Evolutionary conservation across 2,329 filamentous ascomycete species (phyloP).

Genomic region (Aspergillus sp.): DNA sequence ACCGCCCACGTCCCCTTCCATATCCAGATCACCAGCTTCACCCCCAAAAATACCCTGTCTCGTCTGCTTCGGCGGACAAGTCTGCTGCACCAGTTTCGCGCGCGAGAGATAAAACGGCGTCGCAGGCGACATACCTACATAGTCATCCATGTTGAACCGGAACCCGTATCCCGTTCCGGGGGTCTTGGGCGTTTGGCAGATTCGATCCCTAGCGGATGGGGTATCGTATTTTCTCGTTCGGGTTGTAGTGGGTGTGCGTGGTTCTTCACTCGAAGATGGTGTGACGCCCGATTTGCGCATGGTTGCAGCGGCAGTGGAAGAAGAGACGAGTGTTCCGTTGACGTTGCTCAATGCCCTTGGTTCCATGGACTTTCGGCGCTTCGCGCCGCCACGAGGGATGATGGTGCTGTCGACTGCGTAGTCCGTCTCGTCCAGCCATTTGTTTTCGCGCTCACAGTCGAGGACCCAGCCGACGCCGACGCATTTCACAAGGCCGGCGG

Average conservation of each 20-base stretch:
- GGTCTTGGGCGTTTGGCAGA: slow-evolving; percentile 24
- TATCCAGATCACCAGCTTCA: neutral
- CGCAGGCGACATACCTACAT: slow-evolving; percentile 37
- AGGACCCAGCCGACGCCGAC: slow-evolving; percentile 85
- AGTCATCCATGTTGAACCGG: slow-evolving; percentile 32
- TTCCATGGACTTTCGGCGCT: slow-evolving; percentile 75
- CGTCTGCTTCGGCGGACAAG: slow-evolving; percentile 49
- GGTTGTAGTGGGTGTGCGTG: slow-evolving; percentile 5
- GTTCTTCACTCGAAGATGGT: slow-evolving; percentile 19
- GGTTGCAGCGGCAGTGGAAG: slow-evolving; percentile 20
- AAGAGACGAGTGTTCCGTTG: slow-evolving; percentile 55
- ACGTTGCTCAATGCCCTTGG: slow-evolving; percentile 62
- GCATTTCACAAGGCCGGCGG: slow-evolving; percentile 69
- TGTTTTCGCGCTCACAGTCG: slow-evolving; percentile 72
- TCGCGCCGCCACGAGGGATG: slow-evolving; percentile 62
- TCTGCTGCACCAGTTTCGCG: slow-evolving; percentile 44
- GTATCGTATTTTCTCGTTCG: slow-evolving; percentile 1
- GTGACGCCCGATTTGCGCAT: slow-evolving; percentile 26
- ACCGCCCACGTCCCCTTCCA: neutral
- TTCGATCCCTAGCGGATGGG: neutral
- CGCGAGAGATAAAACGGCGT: slow-evolving; percentile 43
- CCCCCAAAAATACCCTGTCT: slow-evolving; percentile 34
- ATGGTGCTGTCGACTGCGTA: slow-evolving; percentile 64
- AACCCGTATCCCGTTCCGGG: slow-evolving; percentile 16
- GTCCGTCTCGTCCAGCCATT: slow-evolving; percentile 66